Evolutionary conservation across 2,329 filamentous ascomycete genomes (phyloP), one percentile per base, ranked within the genome.

Genomic region (Sporothrix schenckii): DNA sequence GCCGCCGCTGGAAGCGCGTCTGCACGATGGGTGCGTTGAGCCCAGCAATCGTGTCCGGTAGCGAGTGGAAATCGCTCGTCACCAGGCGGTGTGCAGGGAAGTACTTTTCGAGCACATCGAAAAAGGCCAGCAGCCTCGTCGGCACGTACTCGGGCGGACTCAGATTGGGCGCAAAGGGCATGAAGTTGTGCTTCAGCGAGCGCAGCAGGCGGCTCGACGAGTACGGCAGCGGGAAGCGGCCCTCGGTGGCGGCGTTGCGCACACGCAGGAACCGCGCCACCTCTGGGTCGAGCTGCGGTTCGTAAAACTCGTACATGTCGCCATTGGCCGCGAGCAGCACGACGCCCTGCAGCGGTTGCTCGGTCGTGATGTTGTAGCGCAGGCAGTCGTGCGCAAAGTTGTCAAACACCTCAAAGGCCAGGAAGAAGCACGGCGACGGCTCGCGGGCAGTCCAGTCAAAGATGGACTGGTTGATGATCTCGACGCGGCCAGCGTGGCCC

Each of bases 381-480:
- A 99, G 89, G 71, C 90, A 87, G 81, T 99, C 95, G 82, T 99
- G 96, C 49, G 93, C 90, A 79, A 99, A 98, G 82, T 99, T 99
- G 83, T 99, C 95, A 77, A 97, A 97, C 74, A 99, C 95, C 81
- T 99, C 95, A 81, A 99, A 91, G 58, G 94, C 95, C 54, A 99
- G 87, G 84, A 99, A 98, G 85, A 97, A 99, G 83, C 95, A 98
- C 0, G 94, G 95, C 2, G 91, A 92, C 10, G 93, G 91, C n/a
- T 97, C 92, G 74, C 91, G 92, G 61, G 88, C 87, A 74, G 91
- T 84, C 94, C 95, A 99, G 80, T 97, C 93, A 78, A 99, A 98
- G 78, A 99, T 92, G 77, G 92, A 96, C 75, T 89, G 88, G 82
- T 98, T 97, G 81, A 98, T 90, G 78, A 99, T 97, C 76, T 97